Conservation (phyloP, 139 green algal genomes). For the Nannochloris sp. region DNA sequence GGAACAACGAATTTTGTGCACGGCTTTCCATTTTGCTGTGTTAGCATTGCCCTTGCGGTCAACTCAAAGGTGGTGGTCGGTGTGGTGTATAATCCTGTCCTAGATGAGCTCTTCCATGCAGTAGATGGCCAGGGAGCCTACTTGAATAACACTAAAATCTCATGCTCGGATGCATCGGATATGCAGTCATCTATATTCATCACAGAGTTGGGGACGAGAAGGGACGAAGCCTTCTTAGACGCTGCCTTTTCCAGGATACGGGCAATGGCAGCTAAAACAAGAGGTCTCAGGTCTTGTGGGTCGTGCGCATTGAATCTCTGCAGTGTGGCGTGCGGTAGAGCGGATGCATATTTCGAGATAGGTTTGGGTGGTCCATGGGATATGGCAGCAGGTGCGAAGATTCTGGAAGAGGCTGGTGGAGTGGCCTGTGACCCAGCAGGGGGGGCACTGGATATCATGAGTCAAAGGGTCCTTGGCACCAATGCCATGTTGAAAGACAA, state of each 20-base stretch:
- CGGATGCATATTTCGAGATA: conserved; percentile 92
- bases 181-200: conserved; percentile 62
- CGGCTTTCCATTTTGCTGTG: conserved; percentile 85
- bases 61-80: conserved; percentile 67
- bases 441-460: conserved; percentile 63
- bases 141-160: conserved; percentile 67
- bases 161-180: conserved; percentile 31
- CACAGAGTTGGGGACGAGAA: conserved; percentile 72
- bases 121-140: conserved; percentile 54
- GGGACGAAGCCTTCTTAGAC: conserved; percentile 53
- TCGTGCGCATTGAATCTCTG: conserved; percentile 85
- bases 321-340: conserved; percentile 51
- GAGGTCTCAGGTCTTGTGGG: conserved; percentile 71
- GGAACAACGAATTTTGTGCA: conserved; percentile 99
- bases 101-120: conserved; percentile 71
- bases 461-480: conserved; percentile 61
- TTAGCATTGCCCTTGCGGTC: conserved; percentile 72
- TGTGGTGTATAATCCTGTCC: conserved; percentile 92
- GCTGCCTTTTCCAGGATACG: conserved; percentile 66
- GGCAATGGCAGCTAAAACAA: conserved; percentile 20
- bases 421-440: conserved; percentile 70
- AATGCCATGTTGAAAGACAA: conserved; percentile 39
- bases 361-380: conserved; percentile 81
- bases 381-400: conserved; percentile 42
- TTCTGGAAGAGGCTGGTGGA: conserved; percentile 74